Evolutionary conservation across 208 protist genomes (phyloP), one percentile per base, ranked within the genome.

Genomic region (Willaertia magna): DNA sequence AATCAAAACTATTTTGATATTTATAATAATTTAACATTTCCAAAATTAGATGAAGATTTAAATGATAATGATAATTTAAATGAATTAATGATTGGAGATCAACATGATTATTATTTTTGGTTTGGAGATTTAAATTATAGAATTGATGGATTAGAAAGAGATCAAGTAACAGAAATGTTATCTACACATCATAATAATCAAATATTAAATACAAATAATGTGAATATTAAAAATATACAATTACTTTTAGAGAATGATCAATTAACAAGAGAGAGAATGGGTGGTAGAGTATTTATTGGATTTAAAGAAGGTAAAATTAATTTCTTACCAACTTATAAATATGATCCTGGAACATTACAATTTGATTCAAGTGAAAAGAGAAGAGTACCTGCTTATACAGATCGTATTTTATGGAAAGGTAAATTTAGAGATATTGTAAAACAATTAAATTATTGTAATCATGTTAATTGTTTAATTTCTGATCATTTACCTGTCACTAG

Each of bases 91-190:
- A 39, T 43, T 20, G 7, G 11, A 2, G 34, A 75, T 43, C 42
- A 91, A 48, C 92, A 96, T 87, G 92, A 97, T 88, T 96, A 96
- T 87, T 89, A 96, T 26, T 96, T 97, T 81, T 97, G 94, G 81
- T 87, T 96, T 42, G 95, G 95, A 3, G 95, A 97, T 87, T 88
- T 97, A 40, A 97, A 97, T 92, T 96, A 95, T 52, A 92, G 94
- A 12, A 67, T 84, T n/a, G 79, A 46, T 18, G 39, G 16, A 47
- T n/a, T 47, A 42, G 49, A 84, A 18, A n/a, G 30, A 47, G 3
- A 42, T 47, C 9, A 16, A 43, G 49, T 84, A 0, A 42, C 44
- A 43, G 39, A 76, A 76, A 44, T 44, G 40, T 12, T 44, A 34
- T 3, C 7, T 26, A 11, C 40, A 39, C 9, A 76, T 11, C 67